Evolutionary conservation across 2,329 filamentous ascomycete genomes (phyloP), one percentile per base, ranked within the genome.

Genomic region (Diaporthe sp.): DNA sequence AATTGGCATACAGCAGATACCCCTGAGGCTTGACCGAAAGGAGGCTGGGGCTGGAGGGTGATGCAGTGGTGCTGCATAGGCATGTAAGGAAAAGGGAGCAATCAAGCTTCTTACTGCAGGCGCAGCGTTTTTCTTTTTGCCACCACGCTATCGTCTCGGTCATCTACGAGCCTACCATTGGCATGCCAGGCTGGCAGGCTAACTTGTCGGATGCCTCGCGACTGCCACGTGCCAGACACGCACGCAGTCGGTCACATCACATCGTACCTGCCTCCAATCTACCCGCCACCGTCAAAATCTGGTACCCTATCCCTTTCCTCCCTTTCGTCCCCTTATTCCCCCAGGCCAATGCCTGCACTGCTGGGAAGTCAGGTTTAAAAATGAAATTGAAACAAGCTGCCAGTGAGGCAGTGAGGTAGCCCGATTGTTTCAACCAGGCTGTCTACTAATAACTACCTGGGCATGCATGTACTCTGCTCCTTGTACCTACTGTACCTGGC

Each of bases 91-190:
- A 70, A 70, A 70, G 49, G 65, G 65, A 70, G 42, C 65, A 22
- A 31, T 70, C 65, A 70, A 70, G 65, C 65, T 70, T 70, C 65
- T 70, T 9, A 70, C 65, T 55, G 65, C 65, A 55, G 62, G 62
- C n/a, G 46, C 31, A 25, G 22, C 12, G 5, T 25, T 37, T 17
- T 39, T 25, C 31, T 68, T 39, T 68, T 68, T 55, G 65, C 65
- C 65, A 70, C 65, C 65, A 22, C 46, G 31, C 46, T 53, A 67
- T 9, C 25, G 22, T 28, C 46, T 68, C 31, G 65, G 65, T 53
- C 65, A 55, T 70, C 49, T 53, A 65, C 46, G 65, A n/a, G 4
- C 34, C 65, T 55, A 34, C 65, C 34, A 55, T 28, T 28, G 49
- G 31, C 34, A 68, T 19, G 28, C 62, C 31, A 25, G 42, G 39